A percentile compares a stretch with the other conserved stretches of the same genome.
Evolutionary conservation across 2,329 filamentous ascomycete genomes (phyloP).

Genomic region (Ophiocordyceps robertsii): DNA sequence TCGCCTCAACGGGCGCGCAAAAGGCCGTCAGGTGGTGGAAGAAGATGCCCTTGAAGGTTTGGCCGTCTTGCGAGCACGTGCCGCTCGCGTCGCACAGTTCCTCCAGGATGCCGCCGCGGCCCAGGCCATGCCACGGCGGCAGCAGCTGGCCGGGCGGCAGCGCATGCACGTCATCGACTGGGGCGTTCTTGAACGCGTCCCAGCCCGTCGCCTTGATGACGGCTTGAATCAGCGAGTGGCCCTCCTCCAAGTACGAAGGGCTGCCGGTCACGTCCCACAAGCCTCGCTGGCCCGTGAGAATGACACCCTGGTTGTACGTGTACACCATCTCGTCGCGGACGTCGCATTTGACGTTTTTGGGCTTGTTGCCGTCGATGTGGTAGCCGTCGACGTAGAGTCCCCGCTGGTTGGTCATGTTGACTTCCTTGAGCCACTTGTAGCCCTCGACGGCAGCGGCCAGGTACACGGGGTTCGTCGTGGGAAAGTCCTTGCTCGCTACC

Average conservation of each 20-base stretch:
- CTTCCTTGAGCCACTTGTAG: conserved; percentile 66
- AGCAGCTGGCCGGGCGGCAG: conserved; percentile 25
- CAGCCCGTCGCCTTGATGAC: conserved; percentile 74
- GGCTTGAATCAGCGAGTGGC: conserved; percentile 59
- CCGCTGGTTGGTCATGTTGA: conserved; percentile 65
- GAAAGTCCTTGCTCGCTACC: conserved; percentile 12
- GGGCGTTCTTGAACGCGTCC: conserved; percentile 29
- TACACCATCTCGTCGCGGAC: conserved; percentile 78
- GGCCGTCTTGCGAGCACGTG: conserved; percentile 67
- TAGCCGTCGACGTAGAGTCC: conserved; percentile 81
- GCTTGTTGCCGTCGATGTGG: conserved; percentile 54
- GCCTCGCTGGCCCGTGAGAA: conserved; percentile 69
- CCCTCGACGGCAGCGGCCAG: conserved; percentile 61
- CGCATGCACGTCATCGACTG: conserved; percentile 24
- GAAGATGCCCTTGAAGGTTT: conserved; percentile 92
- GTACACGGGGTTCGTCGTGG: conserved; percentile 44
- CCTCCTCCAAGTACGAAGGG: conserved; percentile 60
- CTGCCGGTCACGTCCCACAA: conserved; percentile 69
- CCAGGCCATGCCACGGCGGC: conserved; percentile 57
- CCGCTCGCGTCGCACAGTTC: conserved; percentile 68
- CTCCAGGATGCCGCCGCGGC: conserved; percentile 68
- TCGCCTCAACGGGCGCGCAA: conserved; percentile 49
- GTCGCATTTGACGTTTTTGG: conserved; percentile 63
- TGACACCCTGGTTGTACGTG: conserved; percentile 89
- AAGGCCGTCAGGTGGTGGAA: conserved; percentile 79